Evolutionary conservation across 192 early-diverging fungal genomes (phyloP).

Genomic region (Irineochytrium annulatum): DNA sequence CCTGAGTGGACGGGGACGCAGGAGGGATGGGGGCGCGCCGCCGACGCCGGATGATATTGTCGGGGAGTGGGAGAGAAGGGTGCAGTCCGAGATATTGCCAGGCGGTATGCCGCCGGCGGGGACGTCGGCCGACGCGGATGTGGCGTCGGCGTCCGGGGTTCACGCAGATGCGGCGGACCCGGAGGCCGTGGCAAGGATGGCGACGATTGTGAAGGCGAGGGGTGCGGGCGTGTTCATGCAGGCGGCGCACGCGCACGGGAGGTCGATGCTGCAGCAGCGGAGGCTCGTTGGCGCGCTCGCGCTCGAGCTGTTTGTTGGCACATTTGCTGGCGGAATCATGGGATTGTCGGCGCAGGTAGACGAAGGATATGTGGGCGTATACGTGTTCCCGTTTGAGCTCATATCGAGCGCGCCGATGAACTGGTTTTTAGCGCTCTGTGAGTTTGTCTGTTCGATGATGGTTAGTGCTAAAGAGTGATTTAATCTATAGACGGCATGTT

Average conservation of each 20-base stretch:
- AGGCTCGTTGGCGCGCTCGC: conserved; percentile 16
- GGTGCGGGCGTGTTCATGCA: conserved; percentile 28
- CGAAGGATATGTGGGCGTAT: conserved; percentile 5
- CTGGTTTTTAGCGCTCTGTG: conserved; percentile 7
- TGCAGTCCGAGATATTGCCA: neutral
- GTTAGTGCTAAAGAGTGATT: neutral
- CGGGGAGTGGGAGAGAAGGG: conserved; percentile 7
- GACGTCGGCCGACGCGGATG: neutral
- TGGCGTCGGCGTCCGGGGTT: neutral
- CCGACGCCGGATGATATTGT: neutral
- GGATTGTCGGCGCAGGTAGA: conserved; percentile 10
- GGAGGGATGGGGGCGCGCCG: neutral
- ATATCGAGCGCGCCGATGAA: neutral
- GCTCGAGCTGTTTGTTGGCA: conserved; percentile 37
- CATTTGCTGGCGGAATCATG: conserved; percentile 31
- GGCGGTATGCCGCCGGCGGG: neutral
- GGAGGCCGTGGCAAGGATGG: conserved; percentile 3
- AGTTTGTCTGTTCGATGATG: neutral
- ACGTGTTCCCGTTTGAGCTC: neutral
- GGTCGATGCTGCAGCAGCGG: conserved; percentile 33
- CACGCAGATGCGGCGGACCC: neutral
- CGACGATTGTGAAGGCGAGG: conserved; percentile 3
- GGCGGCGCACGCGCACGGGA: conserved; percentile 25
- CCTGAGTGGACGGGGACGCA: conserved; percentile 30
- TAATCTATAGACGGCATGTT: conserved; percentile 9